Percentiles rank a stretch among this genome's conserved stretches.
These are phyloP conservation scores for Quercus bicolor DNA, from an alignment of 306 rosid species.

Conservation along the genomic window DNA sequence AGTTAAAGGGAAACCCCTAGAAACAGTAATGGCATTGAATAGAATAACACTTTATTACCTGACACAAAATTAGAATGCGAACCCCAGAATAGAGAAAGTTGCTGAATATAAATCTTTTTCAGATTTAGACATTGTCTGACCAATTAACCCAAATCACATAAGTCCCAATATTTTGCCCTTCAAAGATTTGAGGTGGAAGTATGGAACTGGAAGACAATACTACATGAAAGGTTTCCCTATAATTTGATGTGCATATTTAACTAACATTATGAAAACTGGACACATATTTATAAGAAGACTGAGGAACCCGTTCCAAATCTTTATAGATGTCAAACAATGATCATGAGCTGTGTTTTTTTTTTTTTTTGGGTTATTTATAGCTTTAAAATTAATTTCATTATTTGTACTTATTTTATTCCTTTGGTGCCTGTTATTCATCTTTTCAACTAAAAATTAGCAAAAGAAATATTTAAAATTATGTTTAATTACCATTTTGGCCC, in stretches of 20 bases:
- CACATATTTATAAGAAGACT: not conserved
- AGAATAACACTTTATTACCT: not conserved
- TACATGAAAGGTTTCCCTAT: not conserved
- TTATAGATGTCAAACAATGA: not conserved
- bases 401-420: not conserved
- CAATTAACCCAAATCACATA: not conserved
- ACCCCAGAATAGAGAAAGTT: not conserved
- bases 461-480: too few species aligned
- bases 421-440: not conserved
- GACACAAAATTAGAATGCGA: not conserved
- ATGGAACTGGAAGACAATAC: not conserved
- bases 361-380: too few species aligned
- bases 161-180: not conserved
- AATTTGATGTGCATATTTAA: not conserved
- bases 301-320: not conserved
- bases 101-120: not conserved
- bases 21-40: not conserved
- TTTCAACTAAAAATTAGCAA: not conserved
- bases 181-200: not conserved
- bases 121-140: not conserved
- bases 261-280: not conserved
- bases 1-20: not conserved
- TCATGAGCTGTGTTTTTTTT: too few species aligned
- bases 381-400: too few species aligned
- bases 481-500: too few species aligned